Evolutionary conservation across 2,329 filamentous ascomycete genomes (phyloP), one percentile per base, ranked within the genome.

Genomic region (Albophoma yamanashiensis): DNA sequence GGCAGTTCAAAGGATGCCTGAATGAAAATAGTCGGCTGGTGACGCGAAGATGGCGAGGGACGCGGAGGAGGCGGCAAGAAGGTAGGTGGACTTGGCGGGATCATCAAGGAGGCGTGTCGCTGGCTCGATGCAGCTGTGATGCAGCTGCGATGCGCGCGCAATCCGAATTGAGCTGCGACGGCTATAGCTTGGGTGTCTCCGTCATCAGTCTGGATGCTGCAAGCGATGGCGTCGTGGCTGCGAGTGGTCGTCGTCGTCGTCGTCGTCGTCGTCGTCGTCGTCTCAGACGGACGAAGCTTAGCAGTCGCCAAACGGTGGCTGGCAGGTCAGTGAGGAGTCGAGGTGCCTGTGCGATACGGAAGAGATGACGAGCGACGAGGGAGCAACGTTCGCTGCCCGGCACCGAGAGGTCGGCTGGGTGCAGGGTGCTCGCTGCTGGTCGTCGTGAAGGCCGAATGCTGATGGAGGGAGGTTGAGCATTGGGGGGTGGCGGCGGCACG

Each of bases 381-480:
- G 50, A 58, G 57, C 45, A 11, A 50, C 45, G 45, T 25, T 40
- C 42, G 57, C 50, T 42, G 25, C 57, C 57, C 22, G 45, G 57
- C 57, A 31, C 38, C 50, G 50, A 36, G 45, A 31, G 45, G 4
- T 43, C 57, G 60, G 62, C 50, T 22, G 50, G 50, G n/a, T 20
- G 31, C 11, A 38, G 31, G 31, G 53, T 43, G 58, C 42, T 61
- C 40, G 60, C 58, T 25, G 56, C 17, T n/a, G 9, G 50, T 36
- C 20, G 50, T 36, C 47, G 62, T 64, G 64, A 67, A 64, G 64
- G 64, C 65, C 64, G 67, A 60, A 36, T 39, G 58, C 38, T 25
- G 52, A 34, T 62, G 59, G 68, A 66, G 66, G 67, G 65, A 67
- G 66, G 65, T 67, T 69, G 68, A 65, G 64, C 63, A 59, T 58